Conservation (phyloP, 2,329 filamentous ascomycete genomes). For the Beauveria scarabaeidicola region DNA sequence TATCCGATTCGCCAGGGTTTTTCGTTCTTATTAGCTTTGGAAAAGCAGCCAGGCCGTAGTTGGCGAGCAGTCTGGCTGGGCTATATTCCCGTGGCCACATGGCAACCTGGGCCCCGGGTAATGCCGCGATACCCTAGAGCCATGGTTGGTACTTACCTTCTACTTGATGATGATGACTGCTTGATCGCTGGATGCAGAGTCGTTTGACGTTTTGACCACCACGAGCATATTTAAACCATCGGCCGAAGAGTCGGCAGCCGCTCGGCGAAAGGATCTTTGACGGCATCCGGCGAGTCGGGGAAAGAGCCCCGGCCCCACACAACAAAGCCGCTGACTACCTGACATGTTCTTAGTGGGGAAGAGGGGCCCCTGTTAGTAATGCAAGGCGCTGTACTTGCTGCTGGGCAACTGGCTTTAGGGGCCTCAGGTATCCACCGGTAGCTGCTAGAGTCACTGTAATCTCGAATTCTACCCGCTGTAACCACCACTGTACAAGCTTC, state of each 20-base stretch:
- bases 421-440: too few species aligned
- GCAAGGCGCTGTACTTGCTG: neutral
- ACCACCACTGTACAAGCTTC: too few species aligned
- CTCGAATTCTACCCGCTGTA: too few species aligned
- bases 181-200: too few species aligned
- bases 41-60: too few species aligned
- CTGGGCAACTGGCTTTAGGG: too few species aligned
- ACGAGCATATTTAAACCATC: neutral
- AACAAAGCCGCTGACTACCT: neutral
- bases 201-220: too few species aligned
- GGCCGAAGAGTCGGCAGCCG: conserved; percentile 5
- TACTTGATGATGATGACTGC: too few species aligned
- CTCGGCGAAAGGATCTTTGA: neutral
- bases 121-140: neutral
- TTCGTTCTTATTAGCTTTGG: too few species aligned
- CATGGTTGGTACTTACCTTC: neutral
- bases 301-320: neutral
- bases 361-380: neutral
- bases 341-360: neutral
- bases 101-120: too few species aligned
- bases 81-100: neutral
- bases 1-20: neutral
- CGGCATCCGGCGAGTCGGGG: conserved; percentile 3
- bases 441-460: too few species aligned
- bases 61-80: too few species aligned